A percentile compares a stretch with the other conserved stretches of the same genome.
phyloP scores from a whole-genome alignment of 306 rosid genomes.

The Prunus mume region DNA sequence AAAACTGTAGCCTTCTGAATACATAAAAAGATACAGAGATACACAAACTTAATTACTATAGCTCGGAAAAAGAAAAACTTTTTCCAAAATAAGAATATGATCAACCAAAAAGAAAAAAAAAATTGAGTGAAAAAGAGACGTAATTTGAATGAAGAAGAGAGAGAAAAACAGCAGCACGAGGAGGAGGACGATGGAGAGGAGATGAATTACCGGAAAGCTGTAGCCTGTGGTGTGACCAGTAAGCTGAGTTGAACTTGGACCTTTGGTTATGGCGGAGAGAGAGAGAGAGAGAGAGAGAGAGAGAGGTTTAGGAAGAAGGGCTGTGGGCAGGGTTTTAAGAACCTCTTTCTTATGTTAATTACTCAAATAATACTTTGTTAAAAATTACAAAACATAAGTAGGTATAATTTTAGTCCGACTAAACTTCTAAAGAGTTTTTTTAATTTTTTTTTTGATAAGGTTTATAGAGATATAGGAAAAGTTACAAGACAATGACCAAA shows the following conservation, averaged over 20 bases:
- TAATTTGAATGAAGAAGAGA: not conserved
- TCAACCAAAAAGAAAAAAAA: not conserved
- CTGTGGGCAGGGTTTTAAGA: conserved; percentile 12
- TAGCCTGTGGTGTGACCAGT: not conserved
- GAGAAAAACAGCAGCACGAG: not conserved
- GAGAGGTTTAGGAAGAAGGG: conserved; percentile 4
- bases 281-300: not conserved
- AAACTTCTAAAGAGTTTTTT: not conserved
- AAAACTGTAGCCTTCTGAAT: not conserved
- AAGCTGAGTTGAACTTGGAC: not conserved
- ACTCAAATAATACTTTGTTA: not conserved
- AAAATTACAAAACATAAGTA: not conserved
- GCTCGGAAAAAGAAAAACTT: not conserved
- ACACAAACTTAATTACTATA: not conserved
- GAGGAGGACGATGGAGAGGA: not conserved
- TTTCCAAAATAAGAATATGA: too few species aligned
- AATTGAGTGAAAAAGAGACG: not conserved
- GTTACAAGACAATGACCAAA: too few species aligned
- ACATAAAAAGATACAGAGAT: not conserved
- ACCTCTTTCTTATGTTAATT: not conserved
- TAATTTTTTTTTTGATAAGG: too few species aligned
- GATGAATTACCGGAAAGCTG: conserved; percentile 3
- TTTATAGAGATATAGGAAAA: too few species aligned
- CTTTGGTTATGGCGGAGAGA: not conserved
- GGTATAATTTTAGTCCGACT: not conserved